Conservation (phyloP, 257 asterid species). For the Solanum sitiens region DNA sequence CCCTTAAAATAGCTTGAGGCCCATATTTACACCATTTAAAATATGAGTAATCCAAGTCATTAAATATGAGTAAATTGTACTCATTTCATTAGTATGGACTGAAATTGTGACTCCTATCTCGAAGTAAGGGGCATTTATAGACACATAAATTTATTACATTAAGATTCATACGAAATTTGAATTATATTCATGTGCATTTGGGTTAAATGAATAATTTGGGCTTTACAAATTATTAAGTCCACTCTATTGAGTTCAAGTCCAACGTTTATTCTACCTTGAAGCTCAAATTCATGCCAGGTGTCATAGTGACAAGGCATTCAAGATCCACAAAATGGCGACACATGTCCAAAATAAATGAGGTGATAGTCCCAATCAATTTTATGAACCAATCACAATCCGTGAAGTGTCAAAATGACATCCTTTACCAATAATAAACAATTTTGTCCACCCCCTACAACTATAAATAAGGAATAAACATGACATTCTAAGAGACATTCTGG, state of each 20-base stretch:
- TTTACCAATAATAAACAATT: too few relatives aligned
- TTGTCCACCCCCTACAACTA: neutral
- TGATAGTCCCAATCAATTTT: neutral
- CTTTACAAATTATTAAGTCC: neutral
- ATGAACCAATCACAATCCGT: neutral
- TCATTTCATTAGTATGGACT: too few relatives aligned
- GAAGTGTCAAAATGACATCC: neutral
- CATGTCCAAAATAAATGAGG: neutral
- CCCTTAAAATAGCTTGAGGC: too few relatives aligned
- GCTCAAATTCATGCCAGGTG: neutral
- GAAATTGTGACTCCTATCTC: too few relatives aligned
- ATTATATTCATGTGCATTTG: too few relatives aligned
- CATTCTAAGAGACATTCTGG: neutral
- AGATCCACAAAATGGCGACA: neutral
- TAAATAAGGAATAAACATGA: neutral
- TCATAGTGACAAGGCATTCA: neutral
- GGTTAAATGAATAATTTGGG: too few relatives aligned
- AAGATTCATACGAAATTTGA: neutral
- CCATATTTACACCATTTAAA: too few relatives aligned
- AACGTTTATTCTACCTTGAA: neutral
- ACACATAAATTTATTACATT: too few relatives aligned
- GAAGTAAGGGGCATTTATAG: neutral
- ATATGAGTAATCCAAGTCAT: too few relatives aligned
- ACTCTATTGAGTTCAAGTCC: neutral
- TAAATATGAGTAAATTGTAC: too few relatives aligned